Evolutionary conservation across 108 stramenopile genomes (phyloP).

Genomic region (Skeletonema potamos): DNA sequence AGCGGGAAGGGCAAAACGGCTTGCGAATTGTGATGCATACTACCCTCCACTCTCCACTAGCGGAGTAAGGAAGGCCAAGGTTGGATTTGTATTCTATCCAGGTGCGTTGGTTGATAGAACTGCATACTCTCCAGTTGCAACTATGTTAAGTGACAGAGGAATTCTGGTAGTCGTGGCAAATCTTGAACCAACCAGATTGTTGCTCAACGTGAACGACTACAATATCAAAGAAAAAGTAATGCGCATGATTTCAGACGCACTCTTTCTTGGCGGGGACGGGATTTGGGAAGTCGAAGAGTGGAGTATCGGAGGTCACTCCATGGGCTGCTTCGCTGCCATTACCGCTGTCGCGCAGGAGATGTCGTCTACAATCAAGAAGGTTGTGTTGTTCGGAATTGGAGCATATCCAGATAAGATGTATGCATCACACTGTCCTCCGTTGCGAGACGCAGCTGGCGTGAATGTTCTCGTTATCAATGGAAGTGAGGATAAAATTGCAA

Average conservation of each 20-base stretch:
- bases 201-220: slow-evolving; percentile 11
- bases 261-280: slow-evolving; percentile 8
- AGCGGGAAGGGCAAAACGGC: slow-evolving; percentile 42
- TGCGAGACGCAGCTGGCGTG: slow-evolving; percentile 23
- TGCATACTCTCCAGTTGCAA: slow-evolving; percentile 61
- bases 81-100: slow-evolving; percentile 61
- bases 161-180: slow-evolving; percentile 57
- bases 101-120: slow-evolving; percentile 60
- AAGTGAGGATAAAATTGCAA: slow-evolving; percentile 24
- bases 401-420: slow-evolving; percentile 18
- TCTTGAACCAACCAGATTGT: slow-evolving; percentile 37
- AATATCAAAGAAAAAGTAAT: slow-evolving; percentile 30
- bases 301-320: slow-evolving; percentile 63
- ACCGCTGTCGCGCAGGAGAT: slow-evolving; percentile 36
- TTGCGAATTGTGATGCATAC: slow-evolving; percentile 51
- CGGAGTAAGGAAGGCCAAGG: slow-evolving; percentile 16
- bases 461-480: slow-evolving; percentile 39
- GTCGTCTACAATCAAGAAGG: slow-evolving; percentile 37
- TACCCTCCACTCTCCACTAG: slow-evolving; percentile 22
- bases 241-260: slow-evolving; percentile 37
- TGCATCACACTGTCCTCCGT: neutral
- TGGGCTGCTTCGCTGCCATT: slow-evolving; percentile 42
- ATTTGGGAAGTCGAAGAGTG: slow-evolving; percentile 44
- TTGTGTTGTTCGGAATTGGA: slow-evolving; percentile 34
- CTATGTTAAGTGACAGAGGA: slow-evolving; percentile 54